Evolutionary conservation across 2,329 filamentous ascomycete genomes (phyloP), one percentile per base, ranked within the genome.

Genomic region (Exophiala sideris): DNA sequence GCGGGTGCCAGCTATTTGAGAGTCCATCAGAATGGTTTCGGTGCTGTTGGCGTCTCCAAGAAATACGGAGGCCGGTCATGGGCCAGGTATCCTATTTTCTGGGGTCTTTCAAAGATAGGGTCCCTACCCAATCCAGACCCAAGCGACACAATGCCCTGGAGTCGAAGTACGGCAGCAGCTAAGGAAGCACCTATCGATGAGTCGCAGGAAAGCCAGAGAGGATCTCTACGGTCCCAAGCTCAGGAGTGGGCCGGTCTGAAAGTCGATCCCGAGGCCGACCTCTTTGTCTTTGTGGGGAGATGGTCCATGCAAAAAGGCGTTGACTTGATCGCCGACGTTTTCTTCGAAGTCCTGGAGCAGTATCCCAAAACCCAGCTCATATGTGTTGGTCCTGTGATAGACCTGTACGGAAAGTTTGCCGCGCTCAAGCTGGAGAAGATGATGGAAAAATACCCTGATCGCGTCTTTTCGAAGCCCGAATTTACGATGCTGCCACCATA

Each of bases 231-330:
- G 52, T 74, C 76, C 7, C 82, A 86, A 66, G 83, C 84, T 16
- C 84, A 87, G 62, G 79, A 84, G 68, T 87, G 84, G 84, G 84
- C 84, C 40, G 82, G 81, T 11, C 73, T 87, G 2, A 73, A 84
- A 2, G 75, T 82, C 48, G 78, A 83, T 60, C 79, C 82, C 1
- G 74, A 82, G 36, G 83, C 84, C 1, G 82, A 87, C 54, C 73
- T 87, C 5, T 79, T 87, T 58, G 84, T 87, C 7, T 87, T 87
- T 61, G 84, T 87, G 41, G 84, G 84, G 53, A 79, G 84, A 58
- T 87, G 84, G 84, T 84, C 80, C 8, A 80, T 84, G 75, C 84
- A 87, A 64, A 87, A 87, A 67, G 84, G 84, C 48, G 76, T 87
- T 48, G 84, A 87, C 65, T 71, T 87, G 47, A 86, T 87, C 61